These are phyloP conservation scores for Gastrolobium villosum DNA, from an alignment of 306 rosid species.

Conservation along the genomic window DNA sequence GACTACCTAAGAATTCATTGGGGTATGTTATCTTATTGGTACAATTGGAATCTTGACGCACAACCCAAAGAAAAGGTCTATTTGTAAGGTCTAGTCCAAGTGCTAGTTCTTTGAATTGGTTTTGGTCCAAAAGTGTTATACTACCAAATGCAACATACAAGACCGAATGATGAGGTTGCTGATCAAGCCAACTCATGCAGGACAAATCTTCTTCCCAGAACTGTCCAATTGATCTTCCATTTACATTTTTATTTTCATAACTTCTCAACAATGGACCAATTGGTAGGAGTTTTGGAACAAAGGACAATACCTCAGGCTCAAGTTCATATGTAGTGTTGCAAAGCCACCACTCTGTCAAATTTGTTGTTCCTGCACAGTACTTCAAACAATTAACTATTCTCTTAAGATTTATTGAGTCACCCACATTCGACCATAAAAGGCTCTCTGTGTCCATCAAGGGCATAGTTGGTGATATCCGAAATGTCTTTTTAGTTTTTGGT, in stretches of 20 bases:
- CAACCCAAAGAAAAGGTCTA: too few species aligned
- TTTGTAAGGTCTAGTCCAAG: slow-evolving; percentile 31
- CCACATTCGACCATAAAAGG: slow-evolving; percentile 1
- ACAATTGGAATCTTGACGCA: too few species aligned
- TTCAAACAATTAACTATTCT: neutral
- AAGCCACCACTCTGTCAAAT: neutral
- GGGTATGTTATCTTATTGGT: too few species aligned
- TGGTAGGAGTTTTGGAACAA: neutral
- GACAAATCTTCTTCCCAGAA: too few species aligned
- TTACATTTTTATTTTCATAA: too few species aligned
- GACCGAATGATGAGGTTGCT: too few species aligned
- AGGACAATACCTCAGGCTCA: slow-evolving; percentile 1
- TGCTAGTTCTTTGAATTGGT: slow-evolving; percentile 32
- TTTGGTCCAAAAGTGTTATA: neutral
- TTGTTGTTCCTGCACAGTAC: neutral
- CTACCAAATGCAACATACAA: neutral
- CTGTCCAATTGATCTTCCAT: too few species aligned
- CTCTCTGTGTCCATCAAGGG: neutral
- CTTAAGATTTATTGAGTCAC: neutral
- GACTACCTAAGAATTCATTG: slow-evolving; percentile 10
- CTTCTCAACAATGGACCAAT: too few species aligned
- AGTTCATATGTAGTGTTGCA: slow-evolving; percentile 25
- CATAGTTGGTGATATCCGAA: neutral
- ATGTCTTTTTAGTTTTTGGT: neutral
- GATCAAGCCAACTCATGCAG: too few species aligned